Evolutionary conservation across 345 rosid genomes (phyloP), one percentile per base, ranked within the genome.

Genomic region (Salix dunnii): DNA sequence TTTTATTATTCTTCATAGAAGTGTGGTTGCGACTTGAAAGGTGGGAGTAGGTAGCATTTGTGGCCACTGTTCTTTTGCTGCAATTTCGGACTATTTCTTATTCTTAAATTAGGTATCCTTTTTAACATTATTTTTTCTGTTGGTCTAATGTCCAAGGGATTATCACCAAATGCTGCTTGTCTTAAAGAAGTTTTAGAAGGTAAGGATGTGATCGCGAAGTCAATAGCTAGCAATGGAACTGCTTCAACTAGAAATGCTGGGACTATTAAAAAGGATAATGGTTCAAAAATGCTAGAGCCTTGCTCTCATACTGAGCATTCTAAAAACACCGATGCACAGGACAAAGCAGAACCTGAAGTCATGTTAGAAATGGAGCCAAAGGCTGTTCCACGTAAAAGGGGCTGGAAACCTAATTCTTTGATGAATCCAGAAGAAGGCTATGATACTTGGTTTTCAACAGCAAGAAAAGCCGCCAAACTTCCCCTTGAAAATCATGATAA

Each of bases 361-460:
- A 74, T 80, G 70, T 65, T 68, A 62, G 88, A 84, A 76, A 81
- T 30, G 30, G 85, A 85, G 74, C 81, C 77, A 68, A 84, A 81
- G 68, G 82, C 79, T 20, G 69, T 77, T 69, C 76, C 83, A 16
- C 86, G 74, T 85, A 91, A 81, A 84, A 89, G 94, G 82, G 91
- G 89, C 23, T 62, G 87, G 76, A 88, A 83, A 85, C 94, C 88
- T 63, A 94, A 86, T 82, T 82, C 92, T 38, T 82, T 88, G 81
- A 87, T 90, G 85, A 89, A 84, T 77, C 84, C 93, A 36, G 93
- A 82, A 63, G 94, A 92, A 85, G 91, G 91, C 62, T 87, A 87
- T 78, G 86, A 88, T 74, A 87, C 82, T 77, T 87, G 90, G 94
- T 60, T 78, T 67, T 72, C 65, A 14, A 43, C 68, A 36, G 80